Evolutionary conservation across 371 early-diverging fungal species (phyloP).

Genomic region (Apophysomyces sp.): DNA sequence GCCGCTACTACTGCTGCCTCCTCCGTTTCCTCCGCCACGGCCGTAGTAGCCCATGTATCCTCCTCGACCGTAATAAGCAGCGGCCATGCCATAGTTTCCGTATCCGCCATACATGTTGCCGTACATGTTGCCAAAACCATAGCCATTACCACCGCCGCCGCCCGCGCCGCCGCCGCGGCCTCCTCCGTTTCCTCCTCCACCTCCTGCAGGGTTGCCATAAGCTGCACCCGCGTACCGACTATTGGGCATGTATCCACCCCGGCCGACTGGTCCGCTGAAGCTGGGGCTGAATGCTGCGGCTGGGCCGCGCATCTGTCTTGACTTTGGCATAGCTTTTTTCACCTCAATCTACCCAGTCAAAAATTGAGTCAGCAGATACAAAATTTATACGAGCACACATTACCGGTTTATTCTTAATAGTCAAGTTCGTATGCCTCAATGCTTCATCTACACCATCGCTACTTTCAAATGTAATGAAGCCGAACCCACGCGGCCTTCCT

Average conservation of each 20-base stretch:
- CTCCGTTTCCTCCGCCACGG: slow-evolving; percentile 2
- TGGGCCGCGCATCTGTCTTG: slow-evolving; percentile 32
- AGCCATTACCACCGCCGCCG: no score
- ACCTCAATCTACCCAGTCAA: slow-evolving; percentile 59
- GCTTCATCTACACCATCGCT: slow-evolving; percentile 66
- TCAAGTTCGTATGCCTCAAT: slow-evolving; percentile 45
- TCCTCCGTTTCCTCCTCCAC: slow-evolving; percentile 25
- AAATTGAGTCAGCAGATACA: background rate
- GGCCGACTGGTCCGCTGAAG: slow-evolving; percentile 31
- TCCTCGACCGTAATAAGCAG: slow-evolving; percentile 13
- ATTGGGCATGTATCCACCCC: slow-evolving; percentile 37
- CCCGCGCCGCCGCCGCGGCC: slow-evolving; percentile 30
- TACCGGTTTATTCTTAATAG: slow-evolving; percentile 60
- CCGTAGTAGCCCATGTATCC: slow-evolving; percentile 2
- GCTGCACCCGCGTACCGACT: slow-evolving; percentile 47
- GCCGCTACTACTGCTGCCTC: slow-evolving; percentile 13
- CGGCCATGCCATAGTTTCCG: slow-evolving; percentile 30
- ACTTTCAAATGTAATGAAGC: slow-evolving; percentile 77
- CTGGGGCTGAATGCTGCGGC: slow-evolving; percentile 26
- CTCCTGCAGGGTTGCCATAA: slow-evolving; percentile 15
- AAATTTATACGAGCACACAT: slow-evolving; percentile 1
- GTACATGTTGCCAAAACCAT: slow-evolving; percentile 24
- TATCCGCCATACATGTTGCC: slow-evolving; percentile 25
- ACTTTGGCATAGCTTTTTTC: slow-evolving; percentile 66
- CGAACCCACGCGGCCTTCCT: slow-evolving; percentile 80